These are phyloP conservation scores for Paxillus rubicundulus DNA, from an alignment of 768 basidiomycete species.

Conservation along the genomic window DNA sequence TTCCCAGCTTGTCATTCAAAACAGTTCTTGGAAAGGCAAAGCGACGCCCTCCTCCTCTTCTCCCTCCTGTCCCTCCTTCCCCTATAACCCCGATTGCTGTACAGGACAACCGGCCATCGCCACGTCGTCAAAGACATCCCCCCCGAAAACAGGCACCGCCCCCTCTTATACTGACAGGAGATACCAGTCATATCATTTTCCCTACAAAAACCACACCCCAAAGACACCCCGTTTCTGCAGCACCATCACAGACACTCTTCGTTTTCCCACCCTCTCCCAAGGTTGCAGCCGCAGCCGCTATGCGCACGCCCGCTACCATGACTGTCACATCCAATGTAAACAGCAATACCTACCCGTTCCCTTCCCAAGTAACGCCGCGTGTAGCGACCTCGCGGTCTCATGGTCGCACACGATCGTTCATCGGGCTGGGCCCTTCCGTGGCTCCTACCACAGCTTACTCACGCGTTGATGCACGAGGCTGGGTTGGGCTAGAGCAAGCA, in stretches of 20 bases:
- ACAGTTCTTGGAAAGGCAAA: constrained; percentile 48
- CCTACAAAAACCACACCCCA: constrained; percentile 20
- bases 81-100: constrained; percentile 55
- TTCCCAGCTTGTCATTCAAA: constrained; percentile 53
- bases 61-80: constrained; percentile 74
- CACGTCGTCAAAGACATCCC: constrained; percentile 46
- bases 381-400: constrained; percentile 65
- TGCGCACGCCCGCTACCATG: constrained; percentile 74
- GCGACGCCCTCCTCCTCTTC: constrained; percentile 60
- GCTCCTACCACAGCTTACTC: constrained; percentile 82
- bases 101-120: constrained; percentile 26
- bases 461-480: constrained; percentile 82
- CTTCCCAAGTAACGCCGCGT: constrained; percentile 61
- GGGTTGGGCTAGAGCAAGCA: constrained; percentile 52
- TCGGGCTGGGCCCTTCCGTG: constrained; percentile 62
- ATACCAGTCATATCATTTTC: constrained; percentile 26
- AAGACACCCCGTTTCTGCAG: constrained; percentile 31
- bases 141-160: constrained; percentile 55
- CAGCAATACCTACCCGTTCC: constrained; percentile 49
- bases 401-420: constrained; percentile 71
- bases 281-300: constrained; percentile 43
- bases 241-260: constrained; percentile 82
- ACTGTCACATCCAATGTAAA: constrained; percentile 66
- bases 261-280: constrained; percentile 82
- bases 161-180: constrained; percentile 49